A percentile compares a stretch with the other conserved stretches of the same genome.
phyloP scores from a whole-genome alignment of 192 early-diverging fungal genomes.

The Phycomyces blakesleeanus region DNA sequence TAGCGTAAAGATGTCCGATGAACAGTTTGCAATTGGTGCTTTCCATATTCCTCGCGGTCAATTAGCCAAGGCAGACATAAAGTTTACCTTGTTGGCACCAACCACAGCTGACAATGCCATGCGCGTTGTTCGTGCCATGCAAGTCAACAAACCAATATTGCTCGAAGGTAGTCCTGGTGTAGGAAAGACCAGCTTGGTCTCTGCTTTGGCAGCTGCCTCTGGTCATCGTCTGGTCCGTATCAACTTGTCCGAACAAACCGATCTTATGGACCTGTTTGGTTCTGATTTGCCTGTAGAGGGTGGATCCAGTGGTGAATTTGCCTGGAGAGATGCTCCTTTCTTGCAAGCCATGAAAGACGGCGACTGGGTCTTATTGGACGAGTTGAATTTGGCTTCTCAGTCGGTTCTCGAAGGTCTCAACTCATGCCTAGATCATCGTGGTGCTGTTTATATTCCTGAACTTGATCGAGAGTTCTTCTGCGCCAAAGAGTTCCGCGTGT shows the following conservation, averaged over 20 bases:
- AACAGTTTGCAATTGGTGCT: slow-evolving; percentile 68
- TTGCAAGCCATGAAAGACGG: slow-evolving; percentile 92
- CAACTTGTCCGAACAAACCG: slow-evolving; percentile 97
- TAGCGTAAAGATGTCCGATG: slow-evolving; percentile 19
- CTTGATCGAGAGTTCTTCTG: slow-evolving; percentile 84
- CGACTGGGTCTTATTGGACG: slow-evolving; percentile 96
- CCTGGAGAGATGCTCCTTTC: slow-evolving; percentile 97
- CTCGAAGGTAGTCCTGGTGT: slow-evolving; percentile 97
- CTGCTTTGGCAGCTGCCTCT: slow-evolving; percentile 74
- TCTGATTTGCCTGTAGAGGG: slow-evolving; percentile 95
- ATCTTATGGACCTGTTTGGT: slow-evolving; percentile 97
- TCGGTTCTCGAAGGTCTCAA: slow-evolving; percentile 98
- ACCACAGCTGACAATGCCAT: slow-evolving; percentile 86
- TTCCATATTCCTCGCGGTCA: slow-evolving; percentile 75
- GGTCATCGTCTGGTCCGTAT: slow-evolving; percentile 87
- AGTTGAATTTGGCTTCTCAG: slow-evolving; percentile 97
- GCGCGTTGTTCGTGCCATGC: slow-evolving; percentile 85
- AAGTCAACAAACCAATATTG: slow-evolving; percentile 86
- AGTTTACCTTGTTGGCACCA: slow-evolving; percentile 85
- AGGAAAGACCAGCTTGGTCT: slow-evolving; percentile 90
- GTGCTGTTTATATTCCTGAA: slow-evolving; percentile 93
- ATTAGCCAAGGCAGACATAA: slow-evolving; percentile 41
- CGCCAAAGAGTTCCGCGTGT: slow-evolving; percentile 80
- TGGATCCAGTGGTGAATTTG: slow-evolving; percentile 80
- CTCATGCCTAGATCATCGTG: slow-evolving; percentile 96